Conservation (phyloP, 192 early-diverging fungal genomes). For the Kickxella alabastrina region DNA sequence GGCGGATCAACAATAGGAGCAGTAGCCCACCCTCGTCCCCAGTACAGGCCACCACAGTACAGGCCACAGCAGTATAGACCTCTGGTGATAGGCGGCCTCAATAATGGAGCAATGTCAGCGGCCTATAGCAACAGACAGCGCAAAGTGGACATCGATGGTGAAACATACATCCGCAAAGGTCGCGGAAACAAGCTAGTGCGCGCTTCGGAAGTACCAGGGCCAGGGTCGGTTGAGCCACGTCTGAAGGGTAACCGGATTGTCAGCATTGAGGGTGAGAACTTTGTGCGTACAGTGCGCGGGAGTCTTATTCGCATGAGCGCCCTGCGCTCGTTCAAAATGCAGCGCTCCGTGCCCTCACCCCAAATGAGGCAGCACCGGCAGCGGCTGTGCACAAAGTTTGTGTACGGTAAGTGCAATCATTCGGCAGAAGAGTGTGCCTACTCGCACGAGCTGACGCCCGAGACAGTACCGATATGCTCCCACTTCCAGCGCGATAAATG, state of each 20-base stretch:
- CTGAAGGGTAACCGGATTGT: slow-evolving; percentile 9
- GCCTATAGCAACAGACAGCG: too few species aligned
- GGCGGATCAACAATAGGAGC: slow-evolving; percentile 5
- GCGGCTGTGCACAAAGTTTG: slow-evolving; percentile 28
- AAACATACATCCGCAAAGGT: slow-evolving; percentile 21
- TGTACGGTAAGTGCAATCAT: slow-evolving; percentile 26
- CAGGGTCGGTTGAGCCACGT: not conserved
- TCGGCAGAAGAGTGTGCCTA: slow-evolving; percentile 44
- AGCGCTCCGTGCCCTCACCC: not conserved
- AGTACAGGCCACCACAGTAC: not conserved
- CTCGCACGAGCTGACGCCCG: slow-evolving; percentile 56
- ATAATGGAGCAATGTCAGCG: not conserved
- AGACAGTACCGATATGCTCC: slow-evolving; percentile 58
- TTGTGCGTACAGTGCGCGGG: slow-evolving; percentile 36
- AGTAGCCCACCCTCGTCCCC: not conserved
- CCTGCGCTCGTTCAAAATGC: slow-evolving; percentile 4
- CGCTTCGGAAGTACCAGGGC: slow-evolving; percentile 1
- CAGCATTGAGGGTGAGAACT: slow-evolving; percentile 33
- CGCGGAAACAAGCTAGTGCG: slow-evolving; percentile 42
- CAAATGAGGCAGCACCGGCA: not conserved
- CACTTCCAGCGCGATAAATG: slow-evolving; percentile 67
- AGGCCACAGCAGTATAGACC: not conserved
- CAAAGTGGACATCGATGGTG: slow-evolving; percentile 39
- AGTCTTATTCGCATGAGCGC: slow-evolving; percentile 31
- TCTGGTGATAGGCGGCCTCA: not conserved